Conservation (phyloP, 2,329 filamentous ascomycete genomes). For the Ceratocystis variospora region DNA sequence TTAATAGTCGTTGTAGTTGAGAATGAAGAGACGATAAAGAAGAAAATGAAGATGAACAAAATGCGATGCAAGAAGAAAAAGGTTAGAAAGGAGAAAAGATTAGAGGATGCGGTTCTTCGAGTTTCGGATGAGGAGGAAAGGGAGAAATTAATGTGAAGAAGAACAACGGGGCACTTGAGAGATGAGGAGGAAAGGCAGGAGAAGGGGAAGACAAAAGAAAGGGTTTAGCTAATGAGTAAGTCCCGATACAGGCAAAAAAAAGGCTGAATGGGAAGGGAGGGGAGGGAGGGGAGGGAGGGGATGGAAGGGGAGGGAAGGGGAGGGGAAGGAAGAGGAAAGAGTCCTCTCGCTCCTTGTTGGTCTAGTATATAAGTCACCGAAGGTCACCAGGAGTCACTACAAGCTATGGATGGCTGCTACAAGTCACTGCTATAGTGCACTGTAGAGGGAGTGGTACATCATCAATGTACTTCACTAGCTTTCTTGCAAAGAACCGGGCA, state of each 20-base stretch:
- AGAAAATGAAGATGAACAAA: slow-evolving; percentile 21
- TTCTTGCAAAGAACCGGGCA: no score
- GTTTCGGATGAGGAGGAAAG: slow-evolving; percentile 12
- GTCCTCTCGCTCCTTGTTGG: neutral
- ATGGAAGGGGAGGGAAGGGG: neutral
- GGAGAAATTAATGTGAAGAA: slow-evolving; percentile 12
- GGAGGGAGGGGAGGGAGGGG: neutral
- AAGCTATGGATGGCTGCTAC: no score
- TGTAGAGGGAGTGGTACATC: no score
- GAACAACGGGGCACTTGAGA: slow-evolving; percentile 13
- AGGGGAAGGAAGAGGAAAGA: neutral
- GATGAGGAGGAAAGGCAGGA: neutral
- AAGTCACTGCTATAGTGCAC: no score
- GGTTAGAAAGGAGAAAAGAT: neutral
- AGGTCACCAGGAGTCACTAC: no score
- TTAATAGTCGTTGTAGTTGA: neutral
- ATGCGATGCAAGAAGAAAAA: slow-evolving; percentile 5
- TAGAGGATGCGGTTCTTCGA: neutral
- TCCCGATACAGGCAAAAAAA: neutral
- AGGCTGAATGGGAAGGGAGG: neutral
- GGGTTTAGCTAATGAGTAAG: slow-evolving; percentile 11
- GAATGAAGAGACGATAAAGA: slow-evolving; percentile 3
- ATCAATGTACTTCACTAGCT: no score
- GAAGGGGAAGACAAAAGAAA: slow-evolving; percentile 12
- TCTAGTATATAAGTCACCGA: no score